Evolutionary conservation across 176 grass and related monocot species (phyloP), one percentile per base, ranked within the genome.

Genomic region (Aechmea fasciata): DNA sequence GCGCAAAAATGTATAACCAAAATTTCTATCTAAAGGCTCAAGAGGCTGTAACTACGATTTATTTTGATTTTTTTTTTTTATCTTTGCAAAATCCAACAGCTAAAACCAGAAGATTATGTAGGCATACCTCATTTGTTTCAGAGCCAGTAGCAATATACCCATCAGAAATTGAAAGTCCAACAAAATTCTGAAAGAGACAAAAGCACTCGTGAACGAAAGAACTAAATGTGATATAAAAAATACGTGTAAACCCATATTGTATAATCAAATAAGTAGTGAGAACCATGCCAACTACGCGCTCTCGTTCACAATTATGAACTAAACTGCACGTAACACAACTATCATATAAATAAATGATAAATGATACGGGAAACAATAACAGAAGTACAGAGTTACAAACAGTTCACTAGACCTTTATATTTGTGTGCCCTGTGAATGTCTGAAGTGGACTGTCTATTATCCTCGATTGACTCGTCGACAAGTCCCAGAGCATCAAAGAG

Each of bases 91-190:
- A 79, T n/a, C 48, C 66, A 14, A 73, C 74, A 11, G 54, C 62
- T 47, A 14, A 53, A 78, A 62, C n/a, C 33, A 41, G 63, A 66
- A 57, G 63, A 75, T 79, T 74, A 3, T 41, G 33, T 41, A 41
- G 19, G 19, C 82, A 73, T 84, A 99, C 95, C 95, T 99, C 95
- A 88, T 99, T 99, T 82, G 90, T 93, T 82, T 99, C 90, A 1
- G 95, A 99, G 62, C 95, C 95, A 76, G 95, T 99, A 73, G 95
- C 95, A 74, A 99, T 90, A 79, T 99, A 99, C 66, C 84, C 95
- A 82, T 99, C 95, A 26, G 84, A 93, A 80, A 93, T 84, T 41
- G 90, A 93, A 72, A 99, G 95, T 13, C 95, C 95, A 50, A 99
- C 95, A 80, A 99, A 99, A 75, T 99, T 99, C 95, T 99, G 87